Conservation (phyloP, 2,329 filamentous ascomycete species). For the Niveomyces coronatus region DNA sequence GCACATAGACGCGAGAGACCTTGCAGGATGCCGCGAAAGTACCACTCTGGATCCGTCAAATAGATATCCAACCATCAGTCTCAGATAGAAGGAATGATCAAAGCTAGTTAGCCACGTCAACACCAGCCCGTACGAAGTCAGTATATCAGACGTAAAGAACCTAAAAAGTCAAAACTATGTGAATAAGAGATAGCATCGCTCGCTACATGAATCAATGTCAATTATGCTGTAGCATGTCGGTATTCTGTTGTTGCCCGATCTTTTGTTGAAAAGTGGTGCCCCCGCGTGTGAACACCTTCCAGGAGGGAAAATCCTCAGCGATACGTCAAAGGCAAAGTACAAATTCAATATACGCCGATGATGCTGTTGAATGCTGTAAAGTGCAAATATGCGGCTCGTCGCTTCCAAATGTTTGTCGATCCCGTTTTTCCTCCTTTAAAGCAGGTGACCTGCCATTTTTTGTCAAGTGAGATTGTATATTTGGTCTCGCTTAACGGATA, state of each 20-base stretch:
- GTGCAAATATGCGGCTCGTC: no score
- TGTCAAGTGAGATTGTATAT: slow-evolving; percentile 10
- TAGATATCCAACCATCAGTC: no score
- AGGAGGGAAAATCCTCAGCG: neutral
- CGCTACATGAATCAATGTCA: neutral
- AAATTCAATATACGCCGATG: slow-evolving; percentile 1
- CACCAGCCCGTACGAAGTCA: no score
- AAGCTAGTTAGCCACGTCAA: no score
- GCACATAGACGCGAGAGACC: no score
- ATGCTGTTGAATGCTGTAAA: slow-evolving; percentile 4
- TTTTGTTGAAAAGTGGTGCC: neutral
- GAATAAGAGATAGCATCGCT: neutral
- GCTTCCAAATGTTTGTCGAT: no score
- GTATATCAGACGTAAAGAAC: no score
- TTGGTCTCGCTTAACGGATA: slow-evolving; percentile 9
- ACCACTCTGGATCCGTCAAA: no score
- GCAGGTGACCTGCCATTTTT: slow-evolving; percentile 2
- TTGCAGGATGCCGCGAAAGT: no score
- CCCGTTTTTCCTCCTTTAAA: neutral
- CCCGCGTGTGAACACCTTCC: neutral
- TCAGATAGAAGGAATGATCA: no score
- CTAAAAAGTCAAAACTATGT: neutral
- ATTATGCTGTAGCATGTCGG: neutral
- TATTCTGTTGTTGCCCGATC: neutral
- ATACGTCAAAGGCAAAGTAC: neutral